A percentile compares a stretch with the other conserved stretches of the same genome.
These are phyloP conservation scores for Pichia inconspicua DNA, from an alignment of 1,139 yeast genomes.

Conservation along the genomic window DNA sequence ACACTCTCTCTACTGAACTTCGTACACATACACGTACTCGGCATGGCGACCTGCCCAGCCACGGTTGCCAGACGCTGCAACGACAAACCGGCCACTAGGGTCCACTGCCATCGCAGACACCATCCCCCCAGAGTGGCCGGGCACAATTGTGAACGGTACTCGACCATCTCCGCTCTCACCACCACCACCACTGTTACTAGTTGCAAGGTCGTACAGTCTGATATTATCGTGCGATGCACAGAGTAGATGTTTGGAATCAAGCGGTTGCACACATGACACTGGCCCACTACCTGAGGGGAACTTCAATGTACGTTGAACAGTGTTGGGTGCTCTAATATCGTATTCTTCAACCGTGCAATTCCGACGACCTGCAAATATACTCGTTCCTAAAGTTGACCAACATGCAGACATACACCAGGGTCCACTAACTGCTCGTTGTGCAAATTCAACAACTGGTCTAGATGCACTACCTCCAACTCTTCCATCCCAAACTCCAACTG, in stretches of 20 bases:
- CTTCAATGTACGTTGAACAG: slow-evolving; percentile 48
- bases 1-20: not conserved
- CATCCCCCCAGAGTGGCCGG: slow-evolving; percentile 54
- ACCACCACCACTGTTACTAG: slow-evolving; percentile 30
- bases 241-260: slow-evolving; percentile 67
- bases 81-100: slow-evolving; percentile 78
- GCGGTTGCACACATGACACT: slow-evolving; percentile 76
- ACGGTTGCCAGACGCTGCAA: slow-evolving; percentile 88
- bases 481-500: slow-evolving; percentile 75
- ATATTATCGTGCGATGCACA: slow-evolving; percentile 91
- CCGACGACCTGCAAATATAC: slow-evolving; percentile 83
- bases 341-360: slow-evolving; percentile 84
- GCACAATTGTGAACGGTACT: slow-evolving; percentile 56
- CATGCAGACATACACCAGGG: slow-evolving; percentile 96
- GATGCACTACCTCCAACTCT: slow-evolving; percentile 33
- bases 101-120: slow-evolving; percentile 61
- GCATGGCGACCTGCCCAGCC: slow-evolving; percentile 88
- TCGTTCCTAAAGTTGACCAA: slow-evolving; percentile 88
- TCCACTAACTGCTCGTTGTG: not conserved
- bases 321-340: slow-evolving; percentile 42
- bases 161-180: slow-evolving; percentile 26
- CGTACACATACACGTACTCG: slow-evolving; percentile 69
- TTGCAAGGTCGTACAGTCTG: slow-evolving; percentile 62
- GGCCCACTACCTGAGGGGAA: slow-evolving; percentile 91
- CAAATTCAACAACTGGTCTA: slow-evolving; percentile 14